A percentile compares a stretch with the other conserved stretches of the same genome.
phyloP scores from a whole-genome alignment of 768 basidiomycete genomes.

The Pilatotrama ljubarskyi region DNA sequence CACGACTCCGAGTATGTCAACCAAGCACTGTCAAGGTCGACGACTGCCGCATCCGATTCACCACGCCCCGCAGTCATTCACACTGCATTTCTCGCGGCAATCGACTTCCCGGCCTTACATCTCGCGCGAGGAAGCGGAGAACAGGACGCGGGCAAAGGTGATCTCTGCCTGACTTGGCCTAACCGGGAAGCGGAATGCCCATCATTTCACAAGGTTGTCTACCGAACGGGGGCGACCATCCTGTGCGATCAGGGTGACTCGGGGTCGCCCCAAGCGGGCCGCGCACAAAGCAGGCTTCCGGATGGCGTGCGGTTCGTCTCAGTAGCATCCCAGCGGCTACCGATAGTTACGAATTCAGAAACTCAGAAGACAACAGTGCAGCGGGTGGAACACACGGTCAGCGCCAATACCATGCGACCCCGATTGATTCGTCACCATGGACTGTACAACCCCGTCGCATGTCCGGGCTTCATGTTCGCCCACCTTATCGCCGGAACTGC shows the following conservation, averaged over 20 bases:
- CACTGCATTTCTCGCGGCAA: not conserved
- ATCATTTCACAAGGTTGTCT: not conserved
- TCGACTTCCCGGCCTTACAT: not conserved
- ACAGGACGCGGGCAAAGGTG: not conserved
- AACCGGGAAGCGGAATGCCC: not conserved
- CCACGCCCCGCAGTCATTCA: not conserved
- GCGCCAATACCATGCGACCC: conserved; percentile 9
- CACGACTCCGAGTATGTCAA: too few relatives aligned
- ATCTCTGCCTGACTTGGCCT: not conserved
- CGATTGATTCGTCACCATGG: conserved; percentile 10
- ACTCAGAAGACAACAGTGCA: not conserved
- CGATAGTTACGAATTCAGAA: not conserved
- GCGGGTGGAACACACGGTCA: not conserved
- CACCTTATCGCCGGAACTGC: conserved; percentile 19
- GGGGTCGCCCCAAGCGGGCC: not conserved
- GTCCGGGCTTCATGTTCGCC: not conserved
- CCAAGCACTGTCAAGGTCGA: not conserved
- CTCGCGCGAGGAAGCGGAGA: conserved; percentile 5
- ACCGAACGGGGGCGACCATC: not conserved
- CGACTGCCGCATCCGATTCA: not conserved
- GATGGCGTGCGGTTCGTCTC: not conserved
- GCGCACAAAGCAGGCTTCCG: not conserved
- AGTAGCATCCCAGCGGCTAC: not conserved
- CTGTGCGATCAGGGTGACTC: not conserved
- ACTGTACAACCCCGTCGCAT: not conserved